Evolutionary conservation across 2,329 filamentous ascomycete species (phyloP).

Genomic region (Verruconis gallopava): DNA sequence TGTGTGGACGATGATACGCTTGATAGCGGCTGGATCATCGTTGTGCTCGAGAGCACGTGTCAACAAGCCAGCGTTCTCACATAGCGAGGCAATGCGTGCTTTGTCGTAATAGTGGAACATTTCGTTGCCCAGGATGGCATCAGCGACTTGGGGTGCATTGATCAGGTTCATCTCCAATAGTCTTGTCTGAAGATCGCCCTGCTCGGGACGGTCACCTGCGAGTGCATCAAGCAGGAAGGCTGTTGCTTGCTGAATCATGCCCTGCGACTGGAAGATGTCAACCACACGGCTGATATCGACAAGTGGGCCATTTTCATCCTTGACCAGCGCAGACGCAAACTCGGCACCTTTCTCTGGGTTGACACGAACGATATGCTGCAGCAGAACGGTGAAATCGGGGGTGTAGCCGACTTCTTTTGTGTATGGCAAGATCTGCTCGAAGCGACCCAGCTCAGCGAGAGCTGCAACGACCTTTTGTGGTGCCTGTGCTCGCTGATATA

Average conservation of each 20-base stretch:
- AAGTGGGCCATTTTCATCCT: slow-evolving; percentile 73
- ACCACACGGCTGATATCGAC: slow-evolving; percentile 91
- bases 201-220: slow-evolving; percentile 88
- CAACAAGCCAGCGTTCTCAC: slow-evolving; percentile 76
- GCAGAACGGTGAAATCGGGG: slow-evolving; percentile 85
- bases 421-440: slow-evolving; percentile 93
- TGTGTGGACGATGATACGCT: slow-evolving; percentile 75
- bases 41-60: slow-evolving; percentile 75
- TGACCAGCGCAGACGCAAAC: slow-evolving; percentile 84
- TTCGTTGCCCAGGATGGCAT: slow-evolving; percentile 93
- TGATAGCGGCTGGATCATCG: slow-evolving; percentile 78
- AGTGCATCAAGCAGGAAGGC: slow-evolving; percentile 95
- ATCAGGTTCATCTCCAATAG: slow-evolving; percentile 96
- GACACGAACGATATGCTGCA: slow-evolving; percentile 83
- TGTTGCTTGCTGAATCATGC: slow-evolving; percentile 94
- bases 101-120: slow-evolving; percentile 99
- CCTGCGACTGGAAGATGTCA: slow-evolving; percentile 95
- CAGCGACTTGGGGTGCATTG: slow-evolving; percentile 92
- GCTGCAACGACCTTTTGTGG: slow-evolving; percentile 90
- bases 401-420: slow-evolving; percentile 73
- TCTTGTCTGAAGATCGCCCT: slow-evolving; percentile 84
- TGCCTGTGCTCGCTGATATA: slow-evolving; percentile 84
- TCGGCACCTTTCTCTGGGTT: slow-evolving; percentile 91
- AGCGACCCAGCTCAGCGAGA: slow-evolving; percentile 89
- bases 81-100: slow-evolving; percentile 73